Base-by-base conservation (phyloP, 768 basidiomycete genomes). In the Suillus occidentalis region DNA sequence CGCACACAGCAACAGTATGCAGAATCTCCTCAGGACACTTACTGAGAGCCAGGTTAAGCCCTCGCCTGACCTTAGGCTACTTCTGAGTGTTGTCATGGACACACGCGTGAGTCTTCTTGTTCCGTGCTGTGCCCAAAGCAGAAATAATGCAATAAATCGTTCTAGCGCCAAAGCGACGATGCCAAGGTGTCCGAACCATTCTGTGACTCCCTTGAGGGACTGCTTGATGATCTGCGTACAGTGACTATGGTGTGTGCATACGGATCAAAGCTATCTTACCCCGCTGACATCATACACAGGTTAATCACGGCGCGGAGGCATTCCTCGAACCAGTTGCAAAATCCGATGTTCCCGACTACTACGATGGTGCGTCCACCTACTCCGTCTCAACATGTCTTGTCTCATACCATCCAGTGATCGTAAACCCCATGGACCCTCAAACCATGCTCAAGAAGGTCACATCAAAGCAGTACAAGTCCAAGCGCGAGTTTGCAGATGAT, bases 361-460 rank as follows among this genome's bases (percentile, higher is more conserved):
- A 94, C 78, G 91, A 95, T 55, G 86, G 97, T 94, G 67, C 65
- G 89, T 80, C 14, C 50, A 56, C 49, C 14, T 62, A 43, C 43
- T 63, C 56, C 62, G 40, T 39, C 43, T 53, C 42, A 53, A 1
- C 50, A 40, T 53, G 47, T 63, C 22, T 61, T 40, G 57, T 60
- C 65, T 64, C 70, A 52, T 57, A 65, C 59, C 37, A 49, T 25
- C 13, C 72, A 99, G 97, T 97, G 69, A 97, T 99, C 76, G 79
- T 89, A 63, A 88, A 88, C 67, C 95, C 97, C 6, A 99, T 99
- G 97, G 97, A 99, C 80, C 82, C 99, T 52, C 88, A 89, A 66
- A 92, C 95, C 0, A 92, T 99, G 86, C 83, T 90, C 60, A 94
- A 89, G 84, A 96, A 96, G 78, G 91, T 98, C 74, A 99, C 97